Evolutionary conservation across 2,329 filamentous ascomycete species (phyloP).

Genomic region (Xylaria sp.): DNA sequence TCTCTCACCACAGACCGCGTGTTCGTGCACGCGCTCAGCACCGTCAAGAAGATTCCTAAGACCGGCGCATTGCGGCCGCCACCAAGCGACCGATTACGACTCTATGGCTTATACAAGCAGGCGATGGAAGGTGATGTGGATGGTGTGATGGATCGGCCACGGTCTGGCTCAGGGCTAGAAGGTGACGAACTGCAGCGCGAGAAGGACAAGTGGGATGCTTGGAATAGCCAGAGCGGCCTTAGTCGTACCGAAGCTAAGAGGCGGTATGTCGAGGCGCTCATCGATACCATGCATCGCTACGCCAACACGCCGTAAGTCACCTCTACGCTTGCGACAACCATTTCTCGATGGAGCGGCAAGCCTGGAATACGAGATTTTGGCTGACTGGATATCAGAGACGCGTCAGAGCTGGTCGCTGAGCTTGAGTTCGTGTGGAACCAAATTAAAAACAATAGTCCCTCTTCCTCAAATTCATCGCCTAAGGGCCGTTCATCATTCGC

Average conservation of each 20-base stretch:
- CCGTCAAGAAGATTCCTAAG: constrained; percentile 95
- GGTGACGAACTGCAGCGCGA: constrained; percentile 67
- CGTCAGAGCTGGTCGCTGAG: constrained; percentile 86
- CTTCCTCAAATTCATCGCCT: constrained; percentile 68
- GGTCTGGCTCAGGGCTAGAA: constrained; percentile 57
- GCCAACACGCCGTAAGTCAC: constrained; percentile 79
- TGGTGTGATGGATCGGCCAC: constrained; percentile 88
- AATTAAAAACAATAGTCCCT: constrained; percentile 85
- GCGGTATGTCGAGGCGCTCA: constrained; percentile 90
- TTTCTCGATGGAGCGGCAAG: not conserved
- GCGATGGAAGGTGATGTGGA: constrained; percentile 98
- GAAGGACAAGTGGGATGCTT: constrained; percentile 88
- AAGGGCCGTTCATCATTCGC: constrained; percentile 53
- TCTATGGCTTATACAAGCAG: constrained; percentile 99
- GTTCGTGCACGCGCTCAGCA: constrained; percentile 98
- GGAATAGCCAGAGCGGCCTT: constrained; percentile 86
- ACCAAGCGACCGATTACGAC: constrained; percentile 81
- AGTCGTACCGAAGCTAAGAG: constrained; percentile 92
- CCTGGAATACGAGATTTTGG: not conserved
- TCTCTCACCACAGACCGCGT: constrained; percentile 77
- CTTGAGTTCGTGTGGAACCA: constrained; percentile 99
- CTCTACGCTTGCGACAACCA: not conserved
- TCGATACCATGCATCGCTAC: constrained; percentile 97
- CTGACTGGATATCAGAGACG: constrained; percentile 65
- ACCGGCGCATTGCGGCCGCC: constrained; percentile 91